Evolutionary conservation across 805 yeast species (phyloP).

Genomic region (Candida lessepsii): DNA sequence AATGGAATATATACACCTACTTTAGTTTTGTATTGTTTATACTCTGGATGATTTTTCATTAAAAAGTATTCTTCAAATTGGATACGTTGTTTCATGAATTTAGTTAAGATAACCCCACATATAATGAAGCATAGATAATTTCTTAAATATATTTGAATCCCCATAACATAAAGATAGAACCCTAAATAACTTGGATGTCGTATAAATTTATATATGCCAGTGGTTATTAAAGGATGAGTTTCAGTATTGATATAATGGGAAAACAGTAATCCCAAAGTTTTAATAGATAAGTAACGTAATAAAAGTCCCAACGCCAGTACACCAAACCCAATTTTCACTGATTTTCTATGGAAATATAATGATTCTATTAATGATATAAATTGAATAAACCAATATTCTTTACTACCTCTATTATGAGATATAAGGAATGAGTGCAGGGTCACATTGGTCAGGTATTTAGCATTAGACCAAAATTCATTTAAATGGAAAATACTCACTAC

Average conservation of each 20-base stretch:
- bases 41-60: slow-evolving; percentile 23
- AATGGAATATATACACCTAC: slow-evolving; percentile 32
- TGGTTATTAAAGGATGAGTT: slow-evolving; percentile 24
- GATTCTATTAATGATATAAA: slow-evolving; percentile 23
- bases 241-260: slow-evolving; percentile 30
- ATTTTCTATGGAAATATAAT: slow-evolving; percentile 8
- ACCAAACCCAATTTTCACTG: neutral
- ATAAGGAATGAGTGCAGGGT: slow-evolving; percentile 31
- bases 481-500: slow-evolving; percentile 10
- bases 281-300: slow-evolving; percentile 30
- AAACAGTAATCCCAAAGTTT: slow-evolving; percentile 34
- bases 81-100: slow-evolving; percentile 31
- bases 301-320: slow-evolving; percentile 20
- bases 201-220: slow-evolving; percentile 28
- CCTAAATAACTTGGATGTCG: slow-evolving; percentile 43
- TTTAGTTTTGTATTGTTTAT: slow-evolving; percentile 22
- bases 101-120: slow-evolving; percentile 18
- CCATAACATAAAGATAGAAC: slow-evolving; percentile 32
- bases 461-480: slow-evolving; percentile 29
- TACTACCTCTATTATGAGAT: slow-evolving; percentile 35
- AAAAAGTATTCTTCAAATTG: slow-evolving; percentile 35
- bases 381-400: slow-evolving; percentile 31
- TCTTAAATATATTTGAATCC: slow-evolving; percentile 27
- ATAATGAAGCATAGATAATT: slow-evolving; percentile 21
- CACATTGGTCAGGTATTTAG: slow-evolving; percentile 25